Evolutionary conservation across 768 basidiomycete genomes (phyloP), one percentile per base, ranked within the genome.

Genomic region (Psilocybe sp.): DNA sequence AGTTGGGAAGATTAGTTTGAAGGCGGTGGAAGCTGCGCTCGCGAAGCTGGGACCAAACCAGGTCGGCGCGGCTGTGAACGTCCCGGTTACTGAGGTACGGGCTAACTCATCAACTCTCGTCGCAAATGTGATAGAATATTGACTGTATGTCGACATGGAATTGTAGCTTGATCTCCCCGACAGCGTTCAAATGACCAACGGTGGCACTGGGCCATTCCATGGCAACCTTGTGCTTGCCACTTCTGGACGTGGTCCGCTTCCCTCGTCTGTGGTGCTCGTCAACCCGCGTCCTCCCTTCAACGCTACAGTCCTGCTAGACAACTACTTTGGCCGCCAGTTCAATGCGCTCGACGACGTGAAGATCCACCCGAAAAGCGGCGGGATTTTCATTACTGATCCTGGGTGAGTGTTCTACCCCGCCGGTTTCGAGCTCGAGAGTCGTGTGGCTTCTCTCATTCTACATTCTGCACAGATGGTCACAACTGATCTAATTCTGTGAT

Each of bases 261-360:
- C 87, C 8, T 78, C 87, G 13, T 77, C 78, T 2, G 57, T 89
- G 16, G 80, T 75, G 0, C 74, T 84, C n/a, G 79, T 89, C 38
- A 80, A 88, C 59, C 84, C 86, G 0, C 60, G 59, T 4, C 60
- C 78, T 5, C 87, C 88, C 0, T 73, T 82, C 63, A 85, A 89
- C 48, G 69, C 78, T 4, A 88, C 84, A 0, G 75, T 85, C 18
- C 62, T 91, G 12, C 65, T 91, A 48, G 86, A 91, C 64, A 90
- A 90, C 67, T 87, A 76, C 64, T 85, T 79, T 56, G 88, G 87
- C 1, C 73, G 86, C 1, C 87, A 89, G 56, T 91, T 90, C 69
- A 89, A 87, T 64, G 88, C 88, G 1, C 64, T 90, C 44, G 88
- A 90, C 62, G 89, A 92, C 54, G 71, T 86, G 50, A 89, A 87